Conservation (phyloP, 2,329 filamentous ascomycete genomes). For the Epichloe coenophiala region DNA sequence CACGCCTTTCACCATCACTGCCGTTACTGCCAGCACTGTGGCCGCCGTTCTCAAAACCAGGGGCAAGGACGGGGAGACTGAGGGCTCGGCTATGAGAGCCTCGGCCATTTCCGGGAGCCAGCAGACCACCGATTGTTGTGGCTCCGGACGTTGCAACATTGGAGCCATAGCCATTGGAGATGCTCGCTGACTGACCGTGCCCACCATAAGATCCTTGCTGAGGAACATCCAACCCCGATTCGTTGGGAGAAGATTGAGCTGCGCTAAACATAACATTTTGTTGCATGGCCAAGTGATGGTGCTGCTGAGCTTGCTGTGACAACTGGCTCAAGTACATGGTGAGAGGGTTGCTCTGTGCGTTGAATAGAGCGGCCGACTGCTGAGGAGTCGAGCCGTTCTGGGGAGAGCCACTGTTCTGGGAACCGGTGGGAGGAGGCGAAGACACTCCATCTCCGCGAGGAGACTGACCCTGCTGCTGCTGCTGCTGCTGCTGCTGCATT, state of each 20-base stretch:
- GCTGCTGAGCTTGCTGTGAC: conserved; percentile 56
- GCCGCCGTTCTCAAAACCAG: conserved; percentile 47
- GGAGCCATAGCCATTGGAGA: conserved; percentile 48
- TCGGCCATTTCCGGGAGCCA: conserved; percentile 54
- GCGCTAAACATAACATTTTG: conserved; percentile 72
- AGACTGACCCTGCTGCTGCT: conserved; percentile 46
- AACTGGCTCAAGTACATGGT: conserved; percentile 88
- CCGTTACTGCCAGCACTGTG: conserved; percentile 33
- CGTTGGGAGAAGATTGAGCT: conserved; percentile 45
- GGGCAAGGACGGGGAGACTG: conserved; percentile 63
- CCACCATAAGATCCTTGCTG: conserved; percentile 46
- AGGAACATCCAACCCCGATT: conserved; percentile 44
- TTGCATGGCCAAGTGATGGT: conserved; percentile 57
- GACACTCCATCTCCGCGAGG: conserved; percentile 49
- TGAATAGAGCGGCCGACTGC: conserved; percentile 62
- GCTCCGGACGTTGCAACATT: conserved; percentile 40
- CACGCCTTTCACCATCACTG: conserved; percentile 41
- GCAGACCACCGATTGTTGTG: conserved; percentile 61
- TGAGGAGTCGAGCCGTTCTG: conserved; percentile 42
- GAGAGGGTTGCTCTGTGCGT: conserved; percentile 73
- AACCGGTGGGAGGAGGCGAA: conserved; percentile 45
- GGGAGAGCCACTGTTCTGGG: conserved; percentile 44
- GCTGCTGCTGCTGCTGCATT: conserved; percentile 32
- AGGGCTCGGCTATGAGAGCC: conserved; percentile 67
- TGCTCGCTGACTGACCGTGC: conserved; percentile 53